Evolutionary conservation across 2,329 filamentous ascomycete species (phyloP).

Genomic region (Ilyonectria sp.): DNA sequence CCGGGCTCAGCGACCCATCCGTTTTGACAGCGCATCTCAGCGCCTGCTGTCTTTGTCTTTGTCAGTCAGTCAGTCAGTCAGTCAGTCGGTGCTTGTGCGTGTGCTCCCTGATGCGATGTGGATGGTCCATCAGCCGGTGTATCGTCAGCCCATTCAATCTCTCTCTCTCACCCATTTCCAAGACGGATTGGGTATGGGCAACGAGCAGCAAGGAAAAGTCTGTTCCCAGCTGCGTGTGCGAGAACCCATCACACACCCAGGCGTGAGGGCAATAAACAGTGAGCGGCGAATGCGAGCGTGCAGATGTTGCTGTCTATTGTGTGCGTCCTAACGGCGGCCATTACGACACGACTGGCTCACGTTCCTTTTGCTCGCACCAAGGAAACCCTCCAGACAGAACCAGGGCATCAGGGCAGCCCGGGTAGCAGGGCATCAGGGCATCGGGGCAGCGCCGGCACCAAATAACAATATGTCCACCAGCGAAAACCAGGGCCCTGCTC

Average conservation of each 20-base stretch:
- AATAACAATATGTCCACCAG: background rate
- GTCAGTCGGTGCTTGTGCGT: conserved; percentile 1
- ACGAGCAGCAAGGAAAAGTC: conserved; percentile 3
- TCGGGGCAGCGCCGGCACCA: background rate
- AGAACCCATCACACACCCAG: background rate
- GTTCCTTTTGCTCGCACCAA: conserved; percentile 5
- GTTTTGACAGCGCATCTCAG: conserved; percentile 26
- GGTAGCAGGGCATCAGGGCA: background rate
- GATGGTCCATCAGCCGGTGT: background rate
- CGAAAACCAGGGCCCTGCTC: background rate
- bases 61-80: no score
- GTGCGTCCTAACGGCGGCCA: conserved; percentile 1
- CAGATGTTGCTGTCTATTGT: background rate
- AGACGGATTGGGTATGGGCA: conserved; percentile 1
- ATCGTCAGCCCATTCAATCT: conserved; percentile 25
- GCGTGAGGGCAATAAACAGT: background rate
- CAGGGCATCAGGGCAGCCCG: background rate
- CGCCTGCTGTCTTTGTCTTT: background rate
- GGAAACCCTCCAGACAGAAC: background rate
- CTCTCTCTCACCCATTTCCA: conserved; percentile 5
- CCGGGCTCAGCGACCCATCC: conserved; percentile 1
- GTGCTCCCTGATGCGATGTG: conserved; percentile 15
- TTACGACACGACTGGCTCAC: conserved; percentile 14
- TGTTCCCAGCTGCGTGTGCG: background rate
- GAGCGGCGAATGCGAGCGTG: conserved; percentile 1